phyloP scores from a whole-genome alignment of 257 asterid genomes.

The Fraxinus pennsylvanica region DNA sequence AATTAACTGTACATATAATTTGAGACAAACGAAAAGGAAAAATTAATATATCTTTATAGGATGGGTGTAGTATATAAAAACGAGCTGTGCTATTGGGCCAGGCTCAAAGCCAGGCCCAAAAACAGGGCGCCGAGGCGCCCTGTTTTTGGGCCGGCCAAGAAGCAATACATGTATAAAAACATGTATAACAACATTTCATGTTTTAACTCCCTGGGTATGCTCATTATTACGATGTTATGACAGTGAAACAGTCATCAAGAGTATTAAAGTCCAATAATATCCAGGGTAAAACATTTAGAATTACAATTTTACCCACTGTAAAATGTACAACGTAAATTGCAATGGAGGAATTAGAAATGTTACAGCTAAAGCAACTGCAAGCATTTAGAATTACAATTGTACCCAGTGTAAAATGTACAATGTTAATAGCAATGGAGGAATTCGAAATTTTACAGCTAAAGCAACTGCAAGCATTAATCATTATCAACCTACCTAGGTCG shows the following conservation, averaged over 20 bases:
- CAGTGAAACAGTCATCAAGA: neutral
- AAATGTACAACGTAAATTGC: neutral
- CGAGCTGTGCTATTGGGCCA: neutral
- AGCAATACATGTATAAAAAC: neutral
- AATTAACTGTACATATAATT: no score
- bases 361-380: neutral
- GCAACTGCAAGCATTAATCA: neutral
- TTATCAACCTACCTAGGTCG: neutral
- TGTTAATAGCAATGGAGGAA: neutral
- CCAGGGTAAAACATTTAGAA: neutral
- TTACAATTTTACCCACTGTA: neutral
- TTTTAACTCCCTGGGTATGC: neutral
- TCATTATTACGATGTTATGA: neutral
- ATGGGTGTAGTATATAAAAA: no score
- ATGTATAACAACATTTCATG: neutral
- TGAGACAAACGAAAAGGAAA: no score
- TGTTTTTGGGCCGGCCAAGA: no score
- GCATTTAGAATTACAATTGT: neutral
- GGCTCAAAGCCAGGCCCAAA: no score
- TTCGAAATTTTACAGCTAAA: neutral
- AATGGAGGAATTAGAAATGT: neutral
- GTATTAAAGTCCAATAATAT: neutral
- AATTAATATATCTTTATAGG: no score
- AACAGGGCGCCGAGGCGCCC: no score
- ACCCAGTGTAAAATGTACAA: neutral